These are phyloP conservation scores for Sordariomycetes sp. DNA, from an alignment of 2,329 filamentous ascomycete species.

Conservation along the genomic window DNA sequence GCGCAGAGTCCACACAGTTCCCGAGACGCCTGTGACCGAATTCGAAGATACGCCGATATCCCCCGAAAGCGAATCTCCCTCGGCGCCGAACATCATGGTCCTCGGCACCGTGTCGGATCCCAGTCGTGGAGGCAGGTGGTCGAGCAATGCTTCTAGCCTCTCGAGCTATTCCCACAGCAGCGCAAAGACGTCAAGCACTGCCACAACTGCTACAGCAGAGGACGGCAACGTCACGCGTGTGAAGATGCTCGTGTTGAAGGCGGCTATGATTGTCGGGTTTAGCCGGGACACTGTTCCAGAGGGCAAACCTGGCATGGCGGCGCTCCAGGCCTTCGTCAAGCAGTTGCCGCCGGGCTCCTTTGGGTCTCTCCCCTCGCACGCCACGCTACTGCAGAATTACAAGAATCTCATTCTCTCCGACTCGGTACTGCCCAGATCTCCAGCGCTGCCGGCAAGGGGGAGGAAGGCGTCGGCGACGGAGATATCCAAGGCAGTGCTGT, in stretches of 20 bases:
- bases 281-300: conserved; percentile 43
- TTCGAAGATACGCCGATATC: conserved; percentile 87
- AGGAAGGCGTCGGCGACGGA: conserved; percentile 60
- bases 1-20: conserved; percentile 31
- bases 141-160: conserved; percentile 67
- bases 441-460: conserved; percentile 35
- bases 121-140: conserved; percentile 62
- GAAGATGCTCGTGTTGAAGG: conserved; percentile 71
- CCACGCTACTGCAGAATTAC: conserved; percentile 64
- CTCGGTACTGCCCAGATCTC: conserved; percentile 36
- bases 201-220: conserved; percentile 61
- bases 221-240: conserved; percentile 69
- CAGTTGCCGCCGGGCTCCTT: conserved; percentile 68
- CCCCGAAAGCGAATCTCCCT: conserved; percentile 63
- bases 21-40: conserved; percentile 89
- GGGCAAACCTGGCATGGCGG: conserved; percentile 33
- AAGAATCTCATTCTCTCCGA: conserved; percentile 70
- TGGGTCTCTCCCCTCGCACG: conserved; percentile 60
- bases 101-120: conserved; percentile 57
- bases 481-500: conserved; percentile 66
- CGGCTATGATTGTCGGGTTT: conserved; percentile 77
- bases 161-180: conserved; percentile 70
- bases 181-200: conserved; percentile 56
- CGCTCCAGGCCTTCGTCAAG: conserved; percentile 67
- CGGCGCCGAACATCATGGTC: conserved; percentile 79